Percentiles rank a stretch among this genome's conserved stretches.
These are phyloP conservation scores for Boletus patriciae DNA, from an alignment of 768 basidiomycete species.

Conservation along the genomic window DNA sequence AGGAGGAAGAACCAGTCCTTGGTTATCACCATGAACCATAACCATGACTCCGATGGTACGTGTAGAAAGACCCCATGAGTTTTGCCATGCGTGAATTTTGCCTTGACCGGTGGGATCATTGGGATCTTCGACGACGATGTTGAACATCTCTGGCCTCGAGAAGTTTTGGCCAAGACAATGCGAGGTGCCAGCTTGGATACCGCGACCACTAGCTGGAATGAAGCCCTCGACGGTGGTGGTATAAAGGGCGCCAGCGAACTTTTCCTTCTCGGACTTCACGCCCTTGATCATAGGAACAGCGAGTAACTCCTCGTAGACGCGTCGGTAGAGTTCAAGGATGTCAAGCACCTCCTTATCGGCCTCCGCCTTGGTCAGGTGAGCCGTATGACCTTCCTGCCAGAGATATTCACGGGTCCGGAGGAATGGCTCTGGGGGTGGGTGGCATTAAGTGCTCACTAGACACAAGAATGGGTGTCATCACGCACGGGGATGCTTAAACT, in stretches of 20 bases:
- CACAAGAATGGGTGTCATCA: slow-evolving; percentile 8
- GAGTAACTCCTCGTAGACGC: slow-evolving; percentile 94
- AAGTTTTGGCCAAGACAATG: slow-evolving; percentile 99
- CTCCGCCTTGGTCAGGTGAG: slow-evolving; percentile 83
- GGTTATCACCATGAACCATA: slow-evolving; percentile 98
- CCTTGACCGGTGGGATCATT: slow-evolving; percentile 62
- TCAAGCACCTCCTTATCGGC: slow-evolving; percentile 90
- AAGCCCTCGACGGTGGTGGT: slow-evolving; percentile 99
- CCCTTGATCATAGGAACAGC: slow-evolving; percentile 97
- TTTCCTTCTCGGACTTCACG: slow-evolving; percentile 98
- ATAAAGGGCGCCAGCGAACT: slow-evolving; percentile 97
- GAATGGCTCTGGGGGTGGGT: slow-evolving; percentile 78
- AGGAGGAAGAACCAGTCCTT: slow-evolving; percentile 96
- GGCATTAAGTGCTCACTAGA: background rate
- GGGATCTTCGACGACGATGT: slow-evolving; percentile 95
- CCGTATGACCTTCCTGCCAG: slow-evolving; percentile 99
- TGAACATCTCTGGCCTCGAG: slow-evolving; percentile 94
- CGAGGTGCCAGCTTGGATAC: slow-evolving; percentile 97
- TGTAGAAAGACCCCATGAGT: slow-evolving; percentile 98
- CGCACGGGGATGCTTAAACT: slow-evolving; percentile 97
- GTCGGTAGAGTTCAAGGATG: slow-evolving; percentile 94
- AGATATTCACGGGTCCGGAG: slow-evolving; percentile 98
- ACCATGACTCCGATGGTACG: slow-evolving; percentile 98
- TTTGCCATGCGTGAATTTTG: slow-evolving; percentile 93
- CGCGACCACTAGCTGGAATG: slow-evolving; percentile 94